Conservation (phyloP, 1,139 yeast genomes). For the Scheffersomyces illinoinensis region DNA sequence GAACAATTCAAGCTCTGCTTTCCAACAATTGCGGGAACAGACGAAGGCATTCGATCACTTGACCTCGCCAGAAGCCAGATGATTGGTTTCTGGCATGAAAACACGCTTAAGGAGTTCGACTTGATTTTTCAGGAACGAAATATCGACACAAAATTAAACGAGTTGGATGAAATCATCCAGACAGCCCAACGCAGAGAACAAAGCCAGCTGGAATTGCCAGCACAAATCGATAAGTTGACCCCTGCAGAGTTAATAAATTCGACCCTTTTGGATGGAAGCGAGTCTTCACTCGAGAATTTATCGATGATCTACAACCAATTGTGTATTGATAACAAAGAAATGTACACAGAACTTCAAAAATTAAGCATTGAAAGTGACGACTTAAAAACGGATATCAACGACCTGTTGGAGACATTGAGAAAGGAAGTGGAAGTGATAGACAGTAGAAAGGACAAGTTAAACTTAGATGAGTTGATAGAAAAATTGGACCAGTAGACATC, state of each 20-base stretch:
- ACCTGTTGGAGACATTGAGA: constrained; percentile 22
- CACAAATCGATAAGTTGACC: constrained; percentile 31
- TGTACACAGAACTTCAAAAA: constrained; percentile 24
- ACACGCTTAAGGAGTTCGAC: constrained; percentile 63
- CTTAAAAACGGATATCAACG: constrained; percentile 22
- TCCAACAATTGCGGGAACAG: constrained; percentile 55
- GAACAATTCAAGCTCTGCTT: constrained; percentile 68
- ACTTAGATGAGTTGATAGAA: constrained; percentile 24
- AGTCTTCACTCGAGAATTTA: constrained; percentile 29
- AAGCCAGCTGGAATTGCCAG: constrained; percentile 19
- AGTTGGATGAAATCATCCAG: constrained; percentile 63
- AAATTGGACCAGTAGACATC: not conserved
- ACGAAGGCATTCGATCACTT: constrained; percentile 53
- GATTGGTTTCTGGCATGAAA: constrained; percentile 57
- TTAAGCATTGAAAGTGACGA: constrained; percentile 23
- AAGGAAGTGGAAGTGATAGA: constrained; percentile 32
- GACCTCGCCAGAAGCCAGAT: constrained; percentile 64
- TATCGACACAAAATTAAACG: constrained; percentile 56
- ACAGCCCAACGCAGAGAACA: constrained; percentile 45
- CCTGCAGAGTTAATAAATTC: constrained; percentile 39
- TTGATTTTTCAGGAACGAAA: constrained; percentile 66
- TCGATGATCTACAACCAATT: constrained; percentile 40
- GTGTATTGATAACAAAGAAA: constrained; percentile 35
- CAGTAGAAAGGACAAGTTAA: constrained; percentile 18
- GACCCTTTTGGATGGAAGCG: constrained; percentile 23